Evolutionary conservation across 176 grass and related monocot genomes (phyloP), one percentile per base, ranked within the genome.

Genomic region (Triticum dicoccoides): DNA sequence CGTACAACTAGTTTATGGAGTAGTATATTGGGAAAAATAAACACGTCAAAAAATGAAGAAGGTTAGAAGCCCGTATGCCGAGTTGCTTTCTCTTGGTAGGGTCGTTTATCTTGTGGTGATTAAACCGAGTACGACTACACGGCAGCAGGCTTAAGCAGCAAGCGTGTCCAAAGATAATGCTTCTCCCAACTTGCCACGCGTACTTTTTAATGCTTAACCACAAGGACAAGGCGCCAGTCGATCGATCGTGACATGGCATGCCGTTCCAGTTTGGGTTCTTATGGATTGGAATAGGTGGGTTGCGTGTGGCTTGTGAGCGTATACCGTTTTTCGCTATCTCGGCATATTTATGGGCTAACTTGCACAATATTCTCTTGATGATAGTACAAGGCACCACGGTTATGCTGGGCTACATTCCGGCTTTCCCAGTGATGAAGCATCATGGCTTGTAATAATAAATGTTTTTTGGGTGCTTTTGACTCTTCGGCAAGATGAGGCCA

Each of bases 221-320:
- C 21, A 8, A 15, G 39, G 39, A 27, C 38, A 25, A 47, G 70
- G 70, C 70, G n/a, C 20, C 9, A 10, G 37, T 11, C 2, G 34
- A 41, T 11, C 37, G 34, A 73, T 6, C 13, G 21, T 44, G 11
- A 45, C 38, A 73, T 44, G 70, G 23, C 70, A 73, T 24, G 38
- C 70, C 68, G 21, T 73, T 73, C 25, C 39, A 8, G 38, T 25
- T 39, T 45, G 13, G n/a, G 5, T 23, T 3, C 23, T 49, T 4
- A 24, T 29, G 72, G 23, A 47, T 42, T 75, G 72, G 41, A 75
- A 75, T 75, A 74, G n/a, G 71, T 47, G n/a, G n/a, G 71, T 74
- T 74, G 71, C 71, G 24, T 74, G 39, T 7, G 33, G 34, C 27
- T 8, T 69, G 66, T 11, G n/a, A 47, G 12, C 6, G 25, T 5